Conservation (phyloP, 2,329 filamentous ascomycete genomes). For the Stemphylium lycopersici region DNA sequence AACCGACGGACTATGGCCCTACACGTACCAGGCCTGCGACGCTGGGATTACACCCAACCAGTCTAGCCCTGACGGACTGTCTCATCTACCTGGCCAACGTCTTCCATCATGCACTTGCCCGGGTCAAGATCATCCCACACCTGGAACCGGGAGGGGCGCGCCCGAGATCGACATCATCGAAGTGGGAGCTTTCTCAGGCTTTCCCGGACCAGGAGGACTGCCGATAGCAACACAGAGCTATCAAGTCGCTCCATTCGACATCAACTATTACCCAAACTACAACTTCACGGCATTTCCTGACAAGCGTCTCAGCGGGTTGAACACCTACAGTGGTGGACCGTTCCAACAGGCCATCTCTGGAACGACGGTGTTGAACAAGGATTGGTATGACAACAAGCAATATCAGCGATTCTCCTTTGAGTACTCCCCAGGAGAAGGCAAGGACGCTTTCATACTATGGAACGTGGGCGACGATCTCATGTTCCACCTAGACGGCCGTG, state of each 20-base stretch:
- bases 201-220: conserved; percentile 33
- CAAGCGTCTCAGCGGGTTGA: conserved; percentile 56
- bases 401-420: conserved; percentile 65
- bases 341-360: conserved; percentile 64
- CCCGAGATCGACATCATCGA: conserved; percentile 59
- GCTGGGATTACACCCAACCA: conserved; percentile 59
- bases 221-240: conserved; percentile 57
- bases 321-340: conserved; percentile 60
- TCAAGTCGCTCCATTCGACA: conserved; percentile 58
- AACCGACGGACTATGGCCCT: conserved; percentile 62
- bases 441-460: conserved; percentile 58
- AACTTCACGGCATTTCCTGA: conserved; percentile 60
- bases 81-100: conserved; percentile 53
- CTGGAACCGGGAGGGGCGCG: conserved; percentile 55
- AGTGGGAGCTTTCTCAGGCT: conserved; percentile 52
- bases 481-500: conserved; percentile 59
- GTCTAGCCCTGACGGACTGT: conserved; percentile 52
- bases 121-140: conserved; percentile 55
- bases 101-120: conserved; percentile 54
- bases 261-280: conserved; percentile 60
- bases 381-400: conserved; percentile 60
- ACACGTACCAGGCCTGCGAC: conserved; percentile 60
- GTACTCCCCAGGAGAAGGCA: conserved; percentile 57
- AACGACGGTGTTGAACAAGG: conserved; percentile 60
- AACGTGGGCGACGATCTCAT: conserved; percentile 59